Conservation (phyloP, 495 filamentous ascomycete species). For the Extremus antarcticus region DNA sequence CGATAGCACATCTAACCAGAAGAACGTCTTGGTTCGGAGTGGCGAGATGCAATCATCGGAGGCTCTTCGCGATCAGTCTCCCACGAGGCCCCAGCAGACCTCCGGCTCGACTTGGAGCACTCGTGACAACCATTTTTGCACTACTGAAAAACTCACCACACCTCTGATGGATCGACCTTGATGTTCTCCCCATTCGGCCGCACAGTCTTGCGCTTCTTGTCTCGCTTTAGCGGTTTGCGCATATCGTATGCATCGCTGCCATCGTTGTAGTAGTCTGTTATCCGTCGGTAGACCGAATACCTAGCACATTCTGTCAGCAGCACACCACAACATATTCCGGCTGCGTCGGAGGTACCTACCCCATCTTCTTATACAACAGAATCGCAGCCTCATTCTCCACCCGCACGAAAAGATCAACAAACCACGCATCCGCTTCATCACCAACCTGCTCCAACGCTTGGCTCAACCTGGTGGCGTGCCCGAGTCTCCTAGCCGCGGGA, state of each 20-base stretch:
- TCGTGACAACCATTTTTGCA: too few relatives aligned
- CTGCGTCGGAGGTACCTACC: conserved; percentile 44
- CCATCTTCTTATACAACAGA: conserved; percentile 79
- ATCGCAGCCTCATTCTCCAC: conserved; percentile 80
- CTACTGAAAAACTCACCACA: conserved; percentile 64
- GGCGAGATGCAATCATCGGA: too few relatives aligned
- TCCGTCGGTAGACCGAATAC: conserved; percentile 72
- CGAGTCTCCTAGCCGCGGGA: conserved; percentile 71
- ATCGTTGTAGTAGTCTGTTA: conserved; percentile 85
- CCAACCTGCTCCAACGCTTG: conserved; percentile 67
- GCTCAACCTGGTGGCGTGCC: conserved; percentile 71
- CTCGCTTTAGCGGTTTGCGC: conserved; percentile 80
- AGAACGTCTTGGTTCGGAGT: too few relatives aligned
- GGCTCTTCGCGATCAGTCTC: too few relatives aligned
- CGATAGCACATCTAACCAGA: too few relatives aligned
- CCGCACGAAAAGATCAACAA: conserved; percentile 89
- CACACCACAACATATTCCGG: neutral
- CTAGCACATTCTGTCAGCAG: conserved; percentile 25
- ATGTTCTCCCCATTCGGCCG: conserved; percentile 74
- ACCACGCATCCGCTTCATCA: conserved; percentile 77
- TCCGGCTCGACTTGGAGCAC: too few relatives aligned
- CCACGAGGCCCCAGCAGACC: too few relatives aligned
- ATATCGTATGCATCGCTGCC: conserved; percentile 94
- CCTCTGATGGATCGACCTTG: conserved; percentile 70
- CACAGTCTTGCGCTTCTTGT: conserved; percentile 65